phyloP scores from a whole-genome alignment of 192 early-diverging fungal genomes.

The Chytriomyces sp. region DNA sequence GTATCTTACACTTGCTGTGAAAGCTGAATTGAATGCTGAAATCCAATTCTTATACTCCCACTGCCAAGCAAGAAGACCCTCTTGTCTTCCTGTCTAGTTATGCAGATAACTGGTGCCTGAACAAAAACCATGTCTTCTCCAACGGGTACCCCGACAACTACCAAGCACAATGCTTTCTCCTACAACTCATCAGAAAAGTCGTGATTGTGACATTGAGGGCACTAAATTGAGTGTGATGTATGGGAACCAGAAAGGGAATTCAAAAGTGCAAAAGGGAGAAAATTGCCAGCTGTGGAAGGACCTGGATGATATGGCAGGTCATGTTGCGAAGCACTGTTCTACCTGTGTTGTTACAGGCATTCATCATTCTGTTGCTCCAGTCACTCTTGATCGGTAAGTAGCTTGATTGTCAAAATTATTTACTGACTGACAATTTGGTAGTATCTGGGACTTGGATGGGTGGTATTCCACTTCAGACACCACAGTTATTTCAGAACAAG shows the following conservation, averaged over 20 bases:
- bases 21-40: too few species aligned
- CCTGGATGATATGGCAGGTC: not conserved
- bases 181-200: not conserved
- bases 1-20: too few species aligned
- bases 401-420: not conserved
- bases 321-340: not conserved
- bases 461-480: not conserved
- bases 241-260: not conserved
- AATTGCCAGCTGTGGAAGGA: not conserved
- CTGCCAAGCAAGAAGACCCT: not conserved
- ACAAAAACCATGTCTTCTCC: not conserved
- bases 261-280: not conserved
- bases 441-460: not conserved
- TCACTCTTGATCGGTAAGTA: not conserved
- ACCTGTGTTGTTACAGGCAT: not conserved
- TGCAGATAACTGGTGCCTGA: not conserved
- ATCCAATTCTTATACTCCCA: too few species aligned
- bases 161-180: not conserved
- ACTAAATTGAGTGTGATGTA: not conserved
- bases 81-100: not conserved
- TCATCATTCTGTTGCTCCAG: not conserved
- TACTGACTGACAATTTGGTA: not conserved
- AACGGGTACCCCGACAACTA: not conserved
- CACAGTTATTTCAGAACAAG: not conserved
- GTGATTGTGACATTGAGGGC: not conserved